Percentiles rank a stretch among this genome's conserved stretches.
Evolutionary conservation across 2,329 filamentous ascomycete species (phyloP).

Genomic region (Fusarium sp.): DNA sequence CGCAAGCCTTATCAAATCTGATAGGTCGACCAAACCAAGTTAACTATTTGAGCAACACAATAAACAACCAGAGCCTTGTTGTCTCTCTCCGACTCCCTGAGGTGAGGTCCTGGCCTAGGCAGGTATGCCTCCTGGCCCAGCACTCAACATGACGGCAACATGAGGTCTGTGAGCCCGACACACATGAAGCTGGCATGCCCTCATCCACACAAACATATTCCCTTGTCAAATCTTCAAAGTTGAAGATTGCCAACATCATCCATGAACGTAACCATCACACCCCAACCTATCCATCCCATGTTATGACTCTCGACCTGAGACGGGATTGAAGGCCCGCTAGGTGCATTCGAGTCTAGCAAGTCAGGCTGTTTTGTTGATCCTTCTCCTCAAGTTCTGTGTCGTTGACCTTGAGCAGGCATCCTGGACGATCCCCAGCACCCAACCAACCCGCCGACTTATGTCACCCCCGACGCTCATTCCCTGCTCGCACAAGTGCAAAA

Average conservation of each 20-base stretch:
- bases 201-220: not conserved
- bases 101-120: not conserved
- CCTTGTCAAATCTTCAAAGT: not conserved
- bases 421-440: conserved; percentile 23
- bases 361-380: not conserved
- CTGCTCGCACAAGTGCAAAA: conserved; percentile 12
- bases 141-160: conserved; percentile 1
- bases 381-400: conserved; percentile 1
- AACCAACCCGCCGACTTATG: conserved; percentile 7
- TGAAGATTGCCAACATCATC: conserved; percentile 8
- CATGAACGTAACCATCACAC: not conserved
- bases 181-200: conserved; percentile 11
- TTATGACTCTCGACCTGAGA: not conserved
- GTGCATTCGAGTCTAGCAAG: not conserved
- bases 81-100: not conserved
- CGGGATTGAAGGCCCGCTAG: not conserved
- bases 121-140: not conserved
- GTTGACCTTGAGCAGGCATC: conserved; percentile 20
- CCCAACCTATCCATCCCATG: not conserved
- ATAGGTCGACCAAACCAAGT: conserved; percentile 47
- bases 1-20: conserved; percentile 48
- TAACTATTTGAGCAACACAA: conserved; percentile 33
- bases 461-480: conserved; percentile 6
- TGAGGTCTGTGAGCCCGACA: conserved; percentile 4
- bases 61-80: conserved; percentile 27